phyloP scores from a whole-genome alignment of 163 green algal species.

The Chloromonas sp. region DNA sequence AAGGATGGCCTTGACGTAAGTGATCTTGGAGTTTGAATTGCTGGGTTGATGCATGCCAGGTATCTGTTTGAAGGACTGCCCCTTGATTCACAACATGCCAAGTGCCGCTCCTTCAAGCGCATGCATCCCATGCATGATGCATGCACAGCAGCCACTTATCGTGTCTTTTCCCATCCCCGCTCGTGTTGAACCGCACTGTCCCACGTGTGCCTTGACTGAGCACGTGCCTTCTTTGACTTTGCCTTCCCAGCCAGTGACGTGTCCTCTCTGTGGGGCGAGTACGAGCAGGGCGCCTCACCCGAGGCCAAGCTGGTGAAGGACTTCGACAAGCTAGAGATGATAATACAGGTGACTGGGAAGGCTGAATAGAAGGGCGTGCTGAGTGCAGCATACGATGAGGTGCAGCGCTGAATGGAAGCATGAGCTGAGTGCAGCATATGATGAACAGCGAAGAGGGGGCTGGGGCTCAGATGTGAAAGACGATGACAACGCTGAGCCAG shows the following conservation, averaged over 20 bases:
- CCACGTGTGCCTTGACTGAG: no score
- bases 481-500: background rate
- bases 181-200: no score
- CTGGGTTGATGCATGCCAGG: no score
- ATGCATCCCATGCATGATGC: no score
- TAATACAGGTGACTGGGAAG: conserved; percentile 55
- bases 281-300: conserved; percentile 62
- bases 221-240: background rate
- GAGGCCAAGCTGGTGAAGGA: conserved; percentile 87
- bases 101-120: no score
- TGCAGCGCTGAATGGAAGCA: background rate
- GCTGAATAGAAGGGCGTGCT: background rate
- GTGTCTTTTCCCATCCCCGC: no score
- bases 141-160: no score
- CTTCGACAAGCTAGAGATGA: conserved; percentile 96
- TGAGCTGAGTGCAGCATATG: background rate
- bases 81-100: no score
- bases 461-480: background rate
- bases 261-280: conserved; percentile 76
- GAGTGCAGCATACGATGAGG: background rate
- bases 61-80: no score
- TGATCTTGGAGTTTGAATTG: no score
- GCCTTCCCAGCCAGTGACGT: conserved; percentile 49
- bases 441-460: background rate
- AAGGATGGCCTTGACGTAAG: no score